Evolutionary conservation across 73 alveolate species (phyloP), one percentile per base, ranked within the genome.

Genomic region (Durusdinium trenchii): DNA sequence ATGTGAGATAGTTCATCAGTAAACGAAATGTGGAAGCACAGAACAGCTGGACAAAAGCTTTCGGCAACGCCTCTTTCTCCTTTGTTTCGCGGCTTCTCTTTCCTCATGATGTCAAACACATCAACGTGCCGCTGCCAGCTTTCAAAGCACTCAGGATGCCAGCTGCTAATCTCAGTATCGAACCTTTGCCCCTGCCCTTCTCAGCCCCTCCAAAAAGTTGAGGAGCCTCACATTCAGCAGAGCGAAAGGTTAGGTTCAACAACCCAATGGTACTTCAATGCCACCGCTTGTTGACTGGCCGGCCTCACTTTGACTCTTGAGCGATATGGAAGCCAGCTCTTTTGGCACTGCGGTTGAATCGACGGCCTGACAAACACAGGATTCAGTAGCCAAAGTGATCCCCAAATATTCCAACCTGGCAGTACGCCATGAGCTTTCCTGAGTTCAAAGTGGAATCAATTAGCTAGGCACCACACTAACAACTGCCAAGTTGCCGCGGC

Each of bases 381-480:
- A 60, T 23, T 32, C 18, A 60, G n/a, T 1, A 1, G 30, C 18
- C 73, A 23, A 23, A 2, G 18, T 60, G 73, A 23, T 60, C 73
- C 73, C 30, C n/a, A 60, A 23, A 32, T 60, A 23, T 2, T 32
- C 83, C 83, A 4, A 62, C 95, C 83, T 86, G 47, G 40, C 95
- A 60, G 47, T 86, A 48, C 30, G 95, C 95, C 82, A 86, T 47
- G 46, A 86, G 95, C 62, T 86, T 54, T 30, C 95, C 95, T 86
- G 42, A 42, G 83, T 5, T n/a, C 42, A 3, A 45, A 78, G 54
- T 52, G 69, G 69, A 57, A 57, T 23, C 12, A 57, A 57, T 57
- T 16, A 23, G 12, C 69, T 57, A 57, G 23, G 23, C 12, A 57
- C n/a, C n/a, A 57, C 32, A 60, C 1, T 16, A 10, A 78, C 43